phyloP scores from a whole-genome alignment of 352 stramenopile genomes.

The Plasmopara halstedii region DNA sequence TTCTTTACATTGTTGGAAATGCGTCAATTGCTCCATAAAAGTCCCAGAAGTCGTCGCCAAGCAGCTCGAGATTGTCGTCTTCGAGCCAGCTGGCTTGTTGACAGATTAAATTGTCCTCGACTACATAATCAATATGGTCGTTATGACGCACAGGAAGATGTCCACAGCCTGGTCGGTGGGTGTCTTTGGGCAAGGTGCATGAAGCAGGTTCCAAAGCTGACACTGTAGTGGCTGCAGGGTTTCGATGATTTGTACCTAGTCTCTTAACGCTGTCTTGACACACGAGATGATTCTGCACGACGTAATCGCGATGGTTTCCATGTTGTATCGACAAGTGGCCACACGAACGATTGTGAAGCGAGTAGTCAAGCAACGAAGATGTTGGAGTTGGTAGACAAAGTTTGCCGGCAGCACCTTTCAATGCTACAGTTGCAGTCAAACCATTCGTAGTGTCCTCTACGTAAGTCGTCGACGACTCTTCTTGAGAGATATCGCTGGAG shows the following conservation, averaged over 20 bases:
- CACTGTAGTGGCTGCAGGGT: conserved; percentile 5
- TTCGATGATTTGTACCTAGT: conserved; percentile 26
- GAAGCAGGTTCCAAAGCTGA: conserved; percentile 1
- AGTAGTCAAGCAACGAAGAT: conserved; percentile 43
- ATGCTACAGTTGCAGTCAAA: no score
- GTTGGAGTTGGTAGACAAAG: conserved; percentile 18
- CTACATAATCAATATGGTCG: conserved; percentile 80
- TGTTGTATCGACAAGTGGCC: conserved; percentile 73
- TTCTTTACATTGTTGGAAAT: conserved; percentile 20
- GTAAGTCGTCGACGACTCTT: no score
- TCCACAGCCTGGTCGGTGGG: conserved; percentile 58
- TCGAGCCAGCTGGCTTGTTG: conserved; percentile 52
- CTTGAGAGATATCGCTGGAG: no score
- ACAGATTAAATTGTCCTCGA: conserved; percentile 74
- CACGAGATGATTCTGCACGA: conserved; percentile 77
- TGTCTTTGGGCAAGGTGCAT: conserved; percentile 28
- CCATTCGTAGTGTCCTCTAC: no score
- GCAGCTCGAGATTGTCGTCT: conserved; percentile 50
- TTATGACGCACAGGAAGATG: conserved; percentile 67
- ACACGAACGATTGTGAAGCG: conserved; percentile 52
- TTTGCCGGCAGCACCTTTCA: not conserved
- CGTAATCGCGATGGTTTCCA: conserved; percentile 72
- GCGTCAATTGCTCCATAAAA: conserved; percentile 69
- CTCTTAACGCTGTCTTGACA: conserved; percentile 65
- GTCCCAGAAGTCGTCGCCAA: conserved; percentile 79